A percentile compares a stretch with the other conserved stretches of the same genome.
Evolutionary conservation across 257 asterid genomes (phyloP).

Genomic region (Plantago major): DNA sequence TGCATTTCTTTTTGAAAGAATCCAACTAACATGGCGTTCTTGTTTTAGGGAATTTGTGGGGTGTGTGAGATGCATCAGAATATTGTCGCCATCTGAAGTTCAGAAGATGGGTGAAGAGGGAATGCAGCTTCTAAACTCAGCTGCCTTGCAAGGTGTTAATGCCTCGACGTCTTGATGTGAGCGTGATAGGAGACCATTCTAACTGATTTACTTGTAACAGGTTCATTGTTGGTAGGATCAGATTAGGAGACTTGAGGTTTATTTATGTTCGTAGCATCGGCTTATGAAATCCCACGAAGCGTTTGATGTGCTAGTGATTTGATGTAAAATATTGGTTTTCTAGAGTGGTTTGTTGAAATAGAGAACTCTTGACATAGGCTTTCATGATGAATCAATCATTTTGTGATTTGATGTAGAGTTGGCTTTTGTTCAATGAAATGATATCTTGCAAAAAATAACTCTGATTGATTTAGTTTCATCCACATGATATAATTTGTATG

Average conservation of each 20-base stretch:
- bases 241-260: conserved; percentile 6
- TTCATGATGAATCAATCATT: too few species aligned
- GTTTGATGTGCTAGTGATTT: conserved; percentile 14
- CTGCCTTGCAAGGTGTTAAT: conserved; percentile 36
- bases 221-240: background rate
- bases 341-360: conserved; percentile 18
- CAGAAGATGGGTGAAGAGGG: conserved; percentile 99
- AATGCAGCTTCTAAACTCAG: conserved; percentile 86
- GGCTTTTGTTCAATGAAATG: too few species aligned
- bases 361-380: too few species aligned
- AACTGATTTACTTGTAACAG: conserved; percentile 17
- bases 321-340: conserved; percentile 21
- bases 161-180: conserved; percentile 31
- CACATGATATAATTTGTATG: too few species aligned
- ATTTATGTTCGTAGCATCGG: background rate
- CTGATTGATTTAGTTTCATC: too few species aligned
- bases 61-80: conserved; percentile 90
- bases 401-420: too few species aligned
- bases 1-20: background rate
- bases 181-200: conserved; percentile 27
- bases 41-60: conserved; percentile 74
- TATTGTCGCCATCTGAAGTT: conserved; percentile 85
- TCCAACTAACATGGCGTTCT: background rate
- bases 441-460: too few species aligned
- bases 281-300: conserved; percentile 17